Evolutionary conservation across 139 green algal genomes (phyloP), one percentile per base, ranked within the genome.

Genomic region (Chlamydomonas eustigma): DNA sequence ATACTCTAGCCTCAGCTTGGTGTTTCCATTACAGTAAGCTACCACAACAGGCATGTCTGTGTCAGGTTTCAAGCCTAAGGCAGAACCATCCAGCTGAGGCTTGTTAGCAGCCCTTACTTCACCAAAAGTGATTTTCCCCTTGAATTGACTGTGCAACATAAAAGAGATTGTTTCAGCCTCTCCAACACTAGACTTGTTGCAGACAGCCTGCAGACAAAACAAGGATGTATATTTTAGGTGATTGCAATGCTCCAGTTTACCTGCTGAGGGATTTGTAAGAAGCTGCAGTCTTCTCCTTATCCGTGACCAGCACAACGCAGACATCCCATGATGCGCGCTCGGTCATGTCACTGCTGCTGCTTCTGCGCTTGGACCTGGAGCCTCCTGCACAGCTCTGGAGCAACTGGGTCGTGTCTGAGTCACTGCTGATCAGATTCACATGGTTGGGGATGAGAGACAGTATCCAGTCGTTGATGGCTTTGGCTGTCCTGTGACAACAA

Each of bases 21-120:
- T 37, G 78, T 95, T 85, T n/a, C 92, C 92, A 65, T 93, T 92
- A 80, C 92, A 96, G 0, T 95, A 63, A 1, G 80, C 77, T 8
- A 94, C 12, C 44, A 97, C 50, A 8, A 81, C 51, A 2, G 86
- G 90, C 78, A 85, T 63, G 80, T 80, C 74, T 34, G 31, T 66
- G 38, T 66, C 31, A 31, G 68, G 52, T 33, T 35, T 36, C 2
- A 73, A 2, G 6, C 64, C 73, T 4, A 74, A 30, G 39, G 51
- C 35, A 12, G 44, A 18, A 12, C 44, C 44, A 22, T 69, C 44
- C 50, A 64, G 39, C 39, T 68, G 65, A 8, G 33, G 25, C 35
- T 39, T 33, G 6, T 51, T 35, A 68, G 37, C 72, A 38, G 72
- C 36, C 28, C 37, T 71, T 44, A 81, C 78, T 38, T 83, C 83